Base-by-base conservation (phyloP, 2,329 filamentous ascomycete genomes). In the Fusarium oligoseptatum region DNA sequence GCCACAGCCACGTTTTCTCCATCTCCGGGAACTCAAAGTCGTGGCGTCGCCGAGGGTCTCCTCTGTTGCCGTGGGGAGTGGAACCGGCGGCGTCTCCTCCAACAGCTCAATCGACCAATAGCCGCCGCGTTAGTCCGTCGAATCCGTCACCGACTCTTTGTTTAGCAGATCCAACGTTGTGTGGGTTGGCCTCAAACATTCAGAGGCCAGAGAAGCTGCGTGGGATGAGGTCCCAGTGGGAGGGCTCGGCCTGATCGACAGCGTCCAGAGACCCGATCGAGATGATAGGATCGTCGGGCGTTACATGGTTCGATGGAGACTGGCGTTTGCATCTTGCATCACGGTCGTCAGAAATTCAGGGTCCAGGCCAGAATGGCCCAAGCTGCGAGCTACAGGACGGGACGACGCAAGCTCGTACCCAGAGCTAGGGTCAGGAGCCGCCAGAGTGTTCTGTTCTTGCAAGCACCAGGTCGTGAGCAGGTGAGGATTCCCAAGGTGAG, bases 1-100 rank as follows among this genome's bases (percentile, higher is more conserved):
- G 74, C 71, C 71, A 67, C 70, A 78, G 76, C 76, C 75, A 78
- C 76, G 73, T 73, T 77, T 73, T 68, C 67, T 72, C 60, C 66
- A 67, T 62, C 45, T 64, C 64, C 52, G 63, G 43, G 50, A 22
- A 48, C 66, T 57, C 50, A 45, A 37, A 36, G 61, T 32, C 56
- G 73, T 76, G 76, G 74, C 71, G 74, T 70, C 65, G 64, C 57
- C 41, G 63, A 75, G 66, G 60, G 68, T 43, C 43, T 41, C 61
- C 64, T 60, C 41, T 58, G 34, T 64, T 17, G 66, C 60, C 71
- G 29, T 69, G 60, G 43, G 20, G 45, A 67, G 67, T 55, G 71
- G 62, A 24, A 39, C 39, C 56, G 41, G 58, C 15, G 67, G 62
- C 50, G n/a, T 22, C 41, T 48, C 56, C 70, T 62, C 61, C 66